Evolutionary conservation across 2,329 filamentous ascomycete genomes (phyloP), one percentile per base, ranked within the genome.

Genomic region (Domatiomyces globalis): DNA sequence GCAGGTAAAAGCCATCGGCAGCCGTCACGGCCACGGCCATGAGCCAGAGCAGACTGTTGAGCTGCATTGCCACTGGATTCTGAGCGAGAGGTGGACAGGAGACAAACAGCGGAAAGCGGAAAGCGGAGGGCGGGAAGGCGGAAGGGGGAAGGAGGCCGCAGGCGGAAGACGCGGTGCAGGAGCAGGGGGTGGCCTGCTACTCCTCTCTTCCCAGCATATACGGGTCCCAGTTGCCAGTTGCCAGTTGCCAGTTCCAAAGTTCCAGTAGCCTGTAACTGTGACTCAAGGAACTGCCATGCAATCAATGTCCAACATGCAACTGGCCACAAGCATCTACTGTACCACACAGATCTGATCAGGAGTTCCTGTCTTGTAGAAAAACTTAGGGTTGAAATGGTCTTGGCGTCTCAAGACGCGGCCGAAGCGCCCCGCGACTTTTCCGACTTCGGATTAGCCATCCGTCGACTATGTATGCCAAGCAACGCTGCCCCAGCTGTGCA

Each of bases 1-100:
- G 92, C 43, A 98, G 85, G 71, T 98, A 98, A 73, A 96, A 98
- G 51, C 87, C 87, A 2, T 80, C 12, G 18, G 25, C 47, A 17
- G 33, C 33, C 33, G 33, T 25, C 22, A 39, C 33, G 33, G 33
- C 15, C 33, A 15, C 33, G 33, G 33, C 33, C 33, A 39, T 10
- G 12, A 39, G 12, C 33, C 33, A 39, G 33, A 39, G 10, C 33
- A 15, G 33, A 5, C 33, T 15, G 33, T 10, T 39, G 33, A 39
- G 12, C 9, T 15, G 33, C 33, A 39, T 39, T 15, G 12, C 33
- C 12, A 10, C 33, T 39, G 33, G 33, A 39, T 39, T 39, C 33
- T 15, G 33, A 39, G 33, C 33, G 33, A 39, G 10, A 39, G 10
- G 33, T 15, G 5, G 33, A 15, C 33, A 39, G 33, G 15, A 39